Base-by-base conservation (phyloP, 225 moss, liverwort and hornwort species). In the Physcomitrellopsis africana region DNA sequence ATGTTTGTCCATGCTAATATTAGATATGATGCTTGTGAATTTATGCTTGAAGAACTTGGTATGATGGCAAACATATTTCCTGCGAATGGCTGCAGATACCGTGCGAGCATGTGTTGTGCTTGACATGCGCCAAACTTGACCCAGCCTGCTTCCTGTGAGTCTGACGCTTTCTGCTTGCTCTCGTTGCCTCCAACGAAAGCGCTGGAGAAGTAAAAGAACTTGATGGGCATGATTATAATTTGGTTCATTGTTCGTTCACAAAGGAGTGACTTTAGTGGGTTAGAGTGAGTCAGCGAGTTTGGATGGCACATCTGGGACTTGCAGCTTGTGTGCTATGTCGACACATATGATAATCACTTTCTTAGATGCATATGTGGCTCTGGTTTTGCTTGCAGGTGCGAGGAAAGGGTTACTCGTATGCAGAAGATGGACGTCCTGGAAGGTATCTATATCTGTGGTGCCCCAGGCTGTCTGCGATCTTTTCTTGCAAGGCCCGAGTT, bases 41-140 rank as follows among this genome's bases (percentile, higher is more conserved):
- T 37, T 37, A 4, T 37, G 32, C 32, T 4, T 37, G 32, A 37
- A 7, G 32, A 37, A 37, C 1, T 37, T 37, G 32, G 32, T 37
- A 2, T 37, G 32, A 37, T 37, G 32, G 32, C 32, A 37, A 37
- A 37, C 49, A 37, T 75, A 0, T 71, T 23, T 29, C 48, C 78
- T 16, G 7, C 81, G 57, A 46, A 22, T 72, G 82, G 19, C 61
- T 86, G 86, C 89, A 96, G 93, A 89, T 95, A 68, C 95, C 99
- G 26, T 95, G 99, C 68, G 95, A 95, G 84, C 99, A 99, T 83
- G 92, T 91, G 47, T 99, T 93, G 69, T 99, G 99, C 86, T 91
- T 95, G 82, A 83, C 89, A 69, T 99, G 99, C 72, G 93, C 95
- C 44, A 95, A 88, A 77, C 88, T 92, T 68, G 94, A 93, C 20